These are phyloP conservation scores for Ogataea ramenticola DNA, from an alignment of 805 yeast species.

Conservation along the genomic window DNA sequence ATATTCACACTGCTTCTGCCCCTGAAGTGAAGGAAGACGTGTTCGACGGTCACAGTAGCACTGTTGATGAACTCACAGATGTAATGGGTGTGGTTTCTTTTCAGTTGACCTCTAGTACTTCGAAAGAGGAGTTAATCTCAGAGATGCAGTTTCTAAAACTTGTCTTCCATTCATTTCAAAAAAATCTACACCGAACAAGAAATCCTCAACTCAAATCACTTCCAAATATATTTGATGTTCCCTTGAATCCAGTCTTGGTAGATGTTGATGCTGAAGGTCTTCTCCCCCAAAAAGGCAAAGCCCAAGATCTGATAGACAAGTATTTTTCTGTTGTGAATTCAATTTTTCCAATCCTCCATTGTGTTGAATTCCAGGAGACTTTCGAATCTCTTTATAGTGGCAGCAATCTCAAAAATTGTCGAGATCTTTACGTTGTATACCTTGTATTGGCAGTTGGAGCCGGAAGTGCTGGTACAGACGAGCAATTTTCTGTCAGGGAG, in stretches of 20 bases:
- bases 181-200: neutral
- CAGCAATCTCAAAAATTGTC: neutral
- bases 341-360: neutral
- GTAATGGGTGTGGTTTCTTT: neutral
- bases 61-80: neutral
- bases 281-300: neutral
- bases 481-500: neutral
- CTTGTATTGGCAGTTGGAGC: neutral
- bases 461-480: neutral
- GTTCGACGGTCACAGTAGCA: neutral
- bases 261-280: neutral
- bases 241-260: neutral
- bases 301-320: neutral
- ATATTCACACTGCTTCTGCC: too few species aligned
- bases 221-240: neutral
- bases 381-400: neutral
- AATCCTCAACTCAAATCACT: neutral
- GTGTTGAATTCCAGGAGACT: neutral
- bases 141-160: neutral
- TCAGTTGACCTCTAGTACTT: neutral
- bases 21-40: neutral
- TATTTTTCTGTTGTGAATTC: neutral
- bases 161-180: neutral
- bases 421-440: neutral
- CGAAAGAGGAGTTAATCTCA: neutral